These are phyloP conservation scores for Turritis glabra DNA, from an alignment of 345 rosid species.

Conservation along the genomic window DNA sequence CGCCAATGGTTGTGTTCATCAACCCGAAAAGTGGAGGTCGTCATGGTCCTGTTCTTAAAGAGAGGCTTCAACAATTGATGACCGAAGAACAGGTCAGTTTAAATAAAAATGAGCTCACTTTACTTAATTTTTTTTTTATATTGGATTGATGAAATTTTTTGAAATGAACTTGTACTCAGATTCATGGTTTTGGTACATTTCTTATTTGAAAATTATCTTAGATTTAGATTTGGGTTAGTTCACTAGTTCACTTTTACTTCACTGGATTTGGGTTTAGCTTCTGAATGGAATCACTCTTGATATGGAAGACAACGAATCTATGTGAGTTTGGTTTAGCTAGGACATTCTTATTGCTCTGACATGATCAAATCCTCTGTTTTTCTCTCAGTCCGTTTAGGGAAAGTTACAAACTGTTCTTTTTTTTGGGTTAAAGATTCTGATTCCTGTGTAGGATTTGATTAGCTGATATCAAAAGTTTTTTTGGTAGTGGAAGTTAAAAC, in stretches of 20 bases:
- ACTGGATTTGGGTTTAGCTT: neutral
- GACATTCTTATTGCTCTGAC: neutral
- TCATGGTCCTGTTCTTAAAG: slow-evolving; percentile 78
- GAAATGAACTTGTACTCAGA: neutral
- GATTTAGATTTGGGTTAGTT: neutral
- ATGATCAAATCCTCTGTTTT: neutral
- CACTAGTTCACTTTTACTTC: neutral
- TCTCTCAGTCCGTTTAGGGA: neutral
- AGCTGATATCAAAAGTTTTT: neutral
- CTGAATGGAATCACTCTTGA: neutral
- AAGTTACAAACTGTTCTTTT: neutral
- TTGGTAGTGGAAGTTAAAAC: neutral
- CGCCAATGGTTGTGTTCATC: slow-evolving; percentile 81
- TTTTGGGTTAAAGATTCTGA: neutral
- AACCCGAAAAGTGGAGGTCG: slow-evolving; percentile 91
- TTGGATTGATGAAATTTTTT: neutral
- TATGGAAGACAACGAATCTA: no score
- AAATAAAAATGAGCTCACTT: neutral
- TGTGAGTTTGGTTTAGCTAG: no score
- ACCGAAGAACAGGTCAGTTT: slow-evolving; percentile 75
- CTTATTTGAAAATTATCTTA: neutral
- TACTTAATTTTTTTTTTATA: neutral
- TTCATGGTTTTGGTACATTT: neutral
- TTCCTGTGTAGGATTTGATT: neutral
- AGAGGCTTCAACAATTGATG: slow-evolving; percentile 75